These are phyloP conservation scores for Metschnikowia kofuensis DNA, from an alignment of 805 yeast species.

Conservation along the genomic window DNA sequence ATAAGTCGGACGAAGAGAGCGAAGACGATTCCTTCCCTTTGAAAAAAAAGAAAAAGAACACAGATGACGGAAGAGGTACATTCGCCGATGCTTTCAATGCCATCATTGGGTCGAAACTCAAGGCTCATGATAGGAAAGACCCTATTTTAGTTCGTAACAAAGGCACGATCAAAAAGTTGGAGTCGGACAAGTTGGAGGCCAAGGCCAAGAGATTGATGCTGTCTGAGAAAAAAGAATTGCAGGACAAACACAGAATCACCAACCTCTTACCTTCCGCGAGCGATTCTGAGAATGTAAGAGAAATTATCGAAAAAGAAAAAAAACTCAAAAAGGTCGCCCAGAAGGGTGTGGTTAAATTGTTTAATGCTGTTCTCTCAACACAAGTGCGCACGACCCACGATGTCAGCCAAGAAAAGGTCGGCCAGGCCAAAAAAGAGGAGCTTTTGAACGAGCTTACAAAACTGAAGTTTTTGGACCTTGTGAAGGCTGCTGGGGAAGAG, in stretches of 20 bases:
- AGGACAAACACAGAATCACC: conserved; percentile 65
- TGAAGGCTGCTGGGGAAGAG: conserved; percentile 67
- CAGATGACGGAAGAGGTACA: conserved; percentile 67
- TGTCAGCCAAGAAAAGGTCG: conserved; percentile 43
- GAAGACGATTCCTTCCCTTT: conserved; percentile 35
- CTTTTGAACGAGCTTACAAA: conserved; percentile 77
- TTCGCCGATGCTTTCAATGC: conserved; percentile 85
- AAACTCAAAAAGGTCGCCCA: conserved; percentile 77
- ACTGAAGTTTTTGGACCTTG: conserved; percentile 84
- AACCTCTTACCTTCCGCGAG: conserved; percentile 63
- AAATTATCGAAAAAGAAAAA: conserved; percentile 63
- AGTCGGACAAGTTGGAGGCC: conserved; percentile 75
- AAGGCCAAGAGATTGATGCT: conserved; percentile 72
- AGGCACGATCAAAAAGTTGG: conserved; percentile 64
- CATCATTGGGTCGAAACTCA: conserved; percentile 77
- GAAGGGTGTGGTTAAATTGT: conserved; percentile 80
- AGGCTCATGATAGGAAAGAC: conserved; percentile 84
- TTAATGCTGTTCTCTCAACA: conserved; percentile 78
- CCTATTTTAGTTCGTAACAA: conserved; percentile 90
- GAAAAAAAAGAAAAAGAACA: conserved; percentile 54
- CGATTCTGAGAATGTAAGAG: conserved; percentile 55
- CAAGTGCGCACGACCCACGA: conserved; percentile 61
- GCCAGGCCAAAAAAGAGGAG: conserved; percentile 52
- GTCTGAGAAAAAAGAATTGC: conserved; percentile 65
- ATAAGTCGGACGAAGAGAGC: conserved; percentile 12